These are phyloP conservation scores for Mallotus nudiflorus DNA, from an alignment of 345 rosid species.

Conservation along the genomic window DNA sequence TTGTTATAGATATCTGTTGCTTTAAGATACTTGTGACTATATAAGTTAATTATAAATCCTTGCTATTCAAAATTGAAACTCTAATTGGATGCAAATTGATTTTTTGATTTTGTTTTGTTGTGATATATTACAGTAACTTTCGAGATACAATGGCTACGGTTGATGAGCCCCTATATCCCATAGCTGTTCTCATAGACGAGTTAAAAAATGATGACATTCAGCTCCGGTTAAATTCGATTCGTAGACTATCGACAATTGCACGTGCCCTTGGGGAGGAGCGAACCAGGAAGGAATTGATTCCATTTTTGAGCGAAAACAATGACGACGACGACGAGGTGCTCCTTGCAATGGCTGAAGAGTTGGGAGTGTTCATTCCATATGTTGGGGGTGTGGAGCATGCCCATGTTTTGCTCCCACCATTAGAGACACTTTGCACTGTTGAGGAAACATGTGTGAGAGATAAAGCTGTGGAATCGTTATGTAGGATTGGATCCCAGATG, in stretches of 20 bases:
- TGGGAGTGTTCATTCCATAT: conserved; percentile 88
- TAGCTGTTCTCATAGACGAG: conserved; percentile 88
- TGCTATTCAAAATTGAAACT: not conserved
- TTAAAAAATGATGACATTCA: conserved; percentile 94
- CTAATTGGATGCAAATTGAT: no score
- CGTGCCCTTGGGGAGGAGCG: conserved; percentile 98
- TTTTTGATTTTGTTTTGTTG: not conserved
- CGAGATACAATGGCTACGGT: conserved; percentile 57
- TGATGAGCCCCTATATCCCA: conserved; percentile 87
- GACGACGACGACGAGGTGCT: conserved; percentile 98
- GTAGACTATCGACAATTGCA: conserved; percentile 86
- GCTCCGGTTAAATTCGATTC: conserved; percentile 83
- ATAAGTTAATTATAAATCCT: not conserved
- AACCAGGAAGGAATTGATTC: conserved; percentile 85
- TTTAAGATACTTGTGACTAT: not conserved
- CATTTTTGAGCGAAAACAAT: conserved; percentile 87
- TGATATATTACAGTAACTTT: conserved; percentile 7
- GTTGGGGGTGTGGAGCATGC: conserved; percentile 94
- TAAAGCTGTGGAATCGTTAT: conserved; percentile 82
- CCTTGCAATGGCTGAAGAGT: conserved; percentile 88
- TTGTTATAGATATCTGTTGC: conserved; percentile 22
- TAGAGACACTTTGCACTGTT: conserved; percentile 85
- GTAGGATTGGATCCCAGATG: conserved; percentile 95
- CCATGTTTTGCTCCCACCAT: conserved; percentile 72
- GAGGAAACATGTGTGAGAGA: conserved; percentile 99